Conservation (phyloP, 2,329 filamentous ascomycete species). For the Trichoderma arundinaceum region DNA sequence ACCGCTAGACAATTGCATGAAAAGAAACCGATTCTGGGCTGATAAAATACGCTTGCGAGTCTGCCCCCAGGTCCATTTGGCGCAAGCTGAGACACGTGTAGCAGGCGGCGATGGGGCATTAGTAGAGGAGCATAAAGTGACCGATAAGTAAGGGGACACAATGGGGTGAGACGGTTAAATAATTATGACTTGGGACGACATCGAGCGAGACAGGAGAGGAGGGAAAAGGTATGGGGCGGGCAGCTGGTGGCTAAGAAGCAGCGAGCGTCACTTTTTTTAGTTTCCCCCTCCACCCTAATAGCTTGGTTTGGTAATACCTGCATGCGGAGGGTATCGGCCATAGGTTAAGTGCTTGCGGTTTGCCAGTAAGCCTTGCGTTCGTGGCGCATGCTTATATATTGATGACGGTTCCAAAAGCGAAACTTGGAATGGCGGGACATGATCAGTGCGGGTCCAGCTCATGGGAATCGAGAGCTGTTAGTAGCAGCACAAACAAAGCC, state of each 20-base stretch:
- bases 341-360: constrained; percentile 20
- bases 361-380: too few species aligned
- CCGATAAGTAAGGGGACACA: too few species aligned
- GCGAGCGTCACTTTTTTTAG: constrained; percentile 5
- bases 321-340: constrained; percentile 22
- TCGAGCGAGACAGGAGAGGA: constrained; percentile 11
- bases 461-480: too few species aligned
- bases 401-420: constrained; percentile 23
- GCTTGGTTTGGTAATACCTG: constrained; percentile 21
- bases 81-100: constrained; percentile 28
- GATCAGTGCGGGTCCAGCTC: constrained; percentile 20
- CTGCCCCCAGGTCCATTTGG: constrained; percentile 16
- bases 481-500: too few species aligned
- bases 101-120: constrained; percentile 14
- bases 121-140: constrained; percentile 9
- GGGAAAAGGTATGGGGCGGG: not conserved
- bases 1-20: constrained; percentile 11
- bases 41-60: constrained; percentile 1
- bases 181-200: not conserved
- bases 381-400: too few species aligned
- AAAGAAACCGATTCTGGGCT: too few species aligned
- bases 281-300: constrained; percentile 9
- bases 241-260: constrained; percentile 5
- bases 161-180: constrained; percentile 20
- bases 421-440: constrained; percentile 29